phyloP scores from a whole-genome alignment of 805 yeast species.

The Hanseniaspora pseudoguilliermondii region DNA sequence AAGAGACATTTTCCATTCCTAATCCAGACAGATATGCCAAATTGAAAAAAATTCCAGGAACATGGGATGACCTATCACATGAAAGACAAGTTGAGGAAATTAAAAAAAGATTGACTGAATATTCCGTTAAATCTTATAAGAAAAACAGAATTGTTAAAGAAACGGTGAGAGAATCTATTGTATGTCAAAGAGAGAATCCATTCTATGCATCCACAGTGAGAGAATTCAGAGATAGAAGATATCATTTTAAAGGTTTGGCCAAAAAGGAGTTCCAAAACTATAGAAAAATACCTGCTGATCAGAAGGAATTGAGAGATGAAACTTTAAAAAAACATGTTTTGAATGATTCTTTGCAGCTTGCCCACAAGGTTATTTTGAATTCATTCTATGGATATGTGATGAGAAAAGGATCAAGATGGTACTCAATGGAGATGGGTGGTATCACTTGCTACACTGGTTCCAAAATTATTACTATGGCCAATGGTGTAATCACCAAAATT shows the following conservation, averaged over 20 bases:
- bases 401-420: conserved; percentile 99
- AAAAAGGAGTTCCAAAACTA: conserved; percentile 20
- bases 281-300: conserved; percentile 33
- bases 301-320: conserved; percentile 61
- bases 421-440: conserved; percentile 99
- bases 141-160: conserved; percentile 70
- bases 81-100: conserved; percentile 64
- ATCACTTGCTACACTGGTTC: conserved; percentile 97
- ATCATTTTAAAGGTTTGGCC: conserved; percentile 70
- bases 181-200: conserved; percentile 95
- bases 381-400: conserved; percentile 96
- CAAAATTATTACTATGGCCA: conserved; percentile 93
- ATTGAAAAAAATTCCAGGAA: conserved; percentile 41
- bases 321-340: conserved; percentile 87
- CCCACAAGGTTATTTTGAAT: conserved; percentile 91
- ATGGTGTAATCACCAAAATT: conserved; percentile 75
- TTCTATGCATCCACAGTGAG: conserved; percentile 91
- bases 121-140: conserved; percentile 75
- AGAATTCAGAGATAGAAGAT: conserved; percentile 87
- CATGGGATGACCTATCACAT: conserved; percentile 65
- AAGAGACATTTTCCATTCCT: conserved; percentile 60
- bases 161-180: conserved; percentile 79
- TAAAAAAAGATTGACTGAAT: conserved; percentile 68
- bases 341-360: conserved; percentile 89
- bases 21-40: conserved; percentile 30